Percentiles rank a stretch among this genome's conserved stretches.
These are phyloP conservation scores for Dioszegia aurantiaca DNA, from an alignment of 768 basidiomycete species.

Conservation along the genomic window DNA sequence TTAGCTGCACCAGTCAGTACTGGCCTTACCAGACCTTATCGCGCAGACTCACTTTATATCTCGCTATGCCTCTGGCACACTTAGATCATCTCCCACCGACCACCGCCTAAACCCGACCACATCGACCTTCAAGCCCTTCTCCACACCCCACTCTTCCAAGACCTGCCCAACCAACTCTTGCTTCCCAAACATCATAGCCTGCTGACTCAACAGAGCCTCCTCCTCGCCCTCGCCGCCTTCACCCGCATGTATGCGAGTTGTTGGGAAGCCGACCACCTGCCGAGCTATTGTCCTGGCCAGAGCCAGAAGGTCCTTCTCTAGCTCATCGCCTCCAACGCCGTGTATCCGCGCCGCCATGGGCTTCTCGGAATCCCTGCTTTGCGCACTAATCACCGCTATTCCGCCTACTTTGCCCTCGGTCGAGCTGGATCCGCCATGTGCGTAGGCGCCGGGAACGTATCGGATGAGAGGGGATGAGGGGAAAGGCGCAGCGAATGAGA, in stretches of 20 bases:
- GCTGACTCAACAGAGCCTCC: constrained; percentile 43
- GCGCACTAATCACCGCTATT: constrained; percentile 55
- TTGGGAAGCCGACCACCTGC: constrained; percentile 81
- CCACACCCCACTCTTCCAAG: constrained; percentile 41
- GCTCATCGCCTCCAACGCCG: constrained; percentile 38
- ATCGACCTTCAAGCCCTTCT: constrained; percentile 38
- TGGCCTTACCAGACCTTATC: not conserved
- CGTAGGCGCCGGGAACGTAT: constrained; percentile 47
- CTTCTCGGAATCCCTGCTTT: constrained; percentile 54
- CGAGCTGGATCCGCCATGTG: constrained; percentile 47
- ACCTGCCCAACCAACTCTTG: constrained; percentile 42
- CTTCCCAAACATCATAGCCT: constrained; percentile 45
- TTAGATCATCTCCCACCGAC: constrained; percentile 38
- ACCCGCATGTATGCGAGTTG: constrained; percentile 55
- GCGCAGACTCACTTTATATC: no score
- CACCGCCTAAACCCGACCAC: constrained; percentile 47
- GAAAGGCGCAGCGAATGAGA: constrained; percentile 51
- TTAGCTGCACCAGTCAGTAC: not conserved
- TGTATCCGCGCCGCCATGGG: constrained; percentile 42
- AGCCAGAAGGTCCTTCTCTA: constrained; percentile 60
- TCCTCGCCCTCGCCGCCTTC: constrained; percentile 30
- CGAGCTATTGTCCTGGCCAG: constrained; percentile 75
- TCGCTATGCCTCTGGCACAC: not conserved
- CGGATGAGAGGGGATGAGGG: constrained; percentile 41
- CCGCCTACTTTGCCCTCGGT: constrained; percentile 56